Percentiles rank a stretch among this genome's conserved stretches.
These are phyloP conservation scores for Drosera capensis DNA, from an alignment of 148 eudicot genomes.

Conservation along the genomic window DNA sequence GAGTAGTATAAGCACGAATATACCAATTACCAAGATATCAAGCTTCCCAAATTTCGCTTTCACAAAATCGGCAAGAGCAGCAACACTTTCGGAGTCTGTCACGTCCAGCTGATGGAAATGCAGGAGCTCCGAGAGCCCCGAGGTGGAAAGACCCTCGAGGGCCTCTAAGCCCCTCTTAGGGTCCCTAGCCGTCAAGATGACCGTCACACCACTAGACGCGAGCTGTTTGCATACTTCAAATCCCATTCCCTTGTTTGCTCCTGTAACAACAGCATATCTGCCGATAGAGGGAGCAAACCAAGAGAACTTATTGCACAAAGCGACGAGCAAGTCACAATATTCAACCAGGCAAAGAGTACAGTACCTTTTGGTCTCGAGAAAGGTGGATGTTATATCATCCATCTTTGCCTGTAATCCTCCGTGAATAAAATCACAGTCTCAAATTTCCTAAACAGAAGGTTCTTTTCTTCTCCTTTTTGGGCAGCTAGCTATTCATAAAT, in stretches of 20 bases:
- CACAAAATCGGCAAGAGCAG: constrained; percentile 19
- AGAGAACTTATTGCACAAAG: neutral
- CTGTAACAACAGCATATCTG: constrained; percentile 36
- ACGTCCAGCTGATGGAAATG: constrained; percentile 34
- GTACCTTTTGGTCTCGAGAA: neutral
- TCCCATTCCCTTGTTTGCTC: constrained; percentile 43
- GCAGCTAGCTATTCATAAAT: no score
- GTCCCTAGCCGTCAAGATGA: constrained; percentile 32
- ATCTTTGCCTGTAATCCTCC: neutral
- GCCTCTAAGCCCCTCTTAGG: constrained; percentile 31
- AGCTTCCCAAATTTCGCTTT: constrained; percentile 25
- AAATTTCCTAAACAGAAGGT: neutral
- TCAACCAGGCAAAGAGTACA: neutral
- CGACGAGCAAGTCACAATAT: no score
- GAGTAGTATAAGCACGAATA: no score
- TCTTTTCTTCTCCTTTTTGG: neutral
- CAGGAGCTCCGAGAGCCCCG: constrained; percentile 11
- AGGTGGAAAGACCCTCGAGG: constrained; percentile 13
- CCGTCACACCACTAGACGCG: constrained; percentile 23
- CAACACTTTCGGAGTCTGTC: constrained; percentile 10
- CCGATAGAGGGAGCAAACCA: neutral
- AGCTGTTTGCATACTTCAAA: constrained; percentile 29
- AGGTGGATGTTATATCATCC: neutral
- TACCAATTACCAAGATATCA: constrained; percentile 29
- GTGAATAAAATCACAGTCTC: no score